Evolutionary conservation across 768 basidiomycete species (phyloP).

Genomic region (Vararia minispora): DNA sequence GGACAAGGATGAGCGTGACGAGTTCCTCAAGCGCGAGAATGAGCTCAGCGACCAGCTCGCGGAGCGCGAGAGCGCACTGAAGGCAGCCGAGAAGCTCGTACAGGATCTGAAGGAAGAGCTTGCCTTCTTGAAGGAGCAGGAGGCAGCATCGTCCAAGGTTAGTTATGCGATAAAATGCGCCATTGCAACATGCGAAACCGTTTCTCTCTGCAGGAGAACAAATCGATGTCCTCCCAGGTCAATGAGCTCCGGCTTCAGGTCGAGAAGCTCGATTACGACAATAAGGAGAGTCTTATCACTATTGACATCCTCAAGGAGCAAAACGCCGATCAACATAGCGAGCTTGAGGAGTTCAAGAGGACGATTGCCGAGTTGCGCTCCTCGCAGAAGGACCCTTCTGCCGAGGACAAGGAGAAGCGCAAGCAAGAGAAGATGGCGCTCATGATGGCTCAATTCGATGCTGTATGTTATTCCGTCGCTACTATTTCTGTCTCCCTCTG

Average conservation of each 20-base stretch:
- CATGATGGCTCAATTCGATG: constrained; percentile 99
- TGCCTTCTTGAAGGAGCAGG: constrained; percentile 84
- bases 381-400: constrained; percentile 73
- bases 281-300: constrained; percentile 88
- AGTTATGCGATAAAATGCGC: constrained; percentile 8
- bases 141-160: constrained; percentile 67
- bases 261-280: constrained; percentile 89
- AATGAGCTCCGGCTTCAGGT: constrained; percentile 88
- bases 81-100: constrained; percentile 73
- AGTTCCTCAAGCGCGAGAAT: constrained; percentile 93
- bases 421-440: constrained; percentile 99
- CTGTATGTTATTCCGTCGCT: constrained; percentile 38
- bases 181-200: background rate
- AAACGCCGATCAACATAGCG: constrained; percentile 73
- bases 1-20: constrained; percentile 95
- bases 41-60: constrained; percentile 89
- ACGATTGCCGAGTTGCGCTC: constrained; percentile 68
- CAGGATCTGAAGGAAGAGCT: constrained; percentile 87
- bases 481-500: background rate
- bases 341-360: constrained; percentile 84
- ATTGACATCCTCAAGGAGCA: constrained; percentile 94
- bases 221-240: constrained; percentile 84
- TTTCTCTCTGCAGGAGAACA: constrained; percentile 62
- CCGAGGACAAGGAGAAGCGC: constrained; percentile 96
- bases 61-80: constrained; percentile 79